Evolutionary conservation across 805 yeast species (phyloP).

Genomic region (Myxozyma neglecta): DNA sequence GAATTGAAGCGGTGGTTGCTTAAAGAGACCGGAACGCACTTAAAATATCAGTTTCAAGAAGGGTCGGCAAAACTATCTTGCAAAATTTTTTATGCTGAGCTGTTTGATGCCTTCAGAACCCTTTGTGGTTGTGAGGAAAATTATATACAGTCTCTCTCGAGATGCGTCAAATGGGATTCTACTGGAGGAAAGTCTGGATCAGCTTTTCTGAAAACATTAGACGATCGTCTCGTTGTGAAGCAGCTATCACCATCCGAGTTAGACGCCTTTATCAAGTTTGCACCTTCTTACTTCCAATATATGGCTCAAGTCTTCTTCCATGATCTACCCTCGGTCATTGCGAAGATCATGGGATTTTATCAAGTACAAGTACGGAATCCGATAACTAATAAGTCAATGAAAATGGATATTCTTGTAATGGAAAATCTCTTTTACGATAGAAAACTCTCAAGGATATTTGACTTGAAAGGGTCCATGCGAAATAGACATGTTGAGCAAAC

Average conservation of each 20-base stretch:
- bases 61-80: constrained; percentile 82
- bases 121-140: constrained; percentile 75
- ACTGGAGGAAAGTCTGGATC: constrained; percentile 97
- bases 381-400: constrained; percentile 69
- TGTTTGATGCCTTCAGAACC: constrained; percentile 88
- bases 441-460: constrained; percentile 83
- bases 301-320: constrained; percentile 94
- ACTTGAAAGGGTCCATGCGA: constrained; percentile 96
- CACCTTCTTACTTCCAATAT: constrained; percentile 94
- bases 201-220: constrained; percentile 86
- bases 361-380: constrained; percentile 87
- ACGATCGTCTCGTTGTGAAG: constrained; percentile 84
- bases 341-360: constrained; percentile 92
- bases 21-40: constrained; percentile 81
- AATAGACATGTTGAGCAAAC: constrained; percentile 96
- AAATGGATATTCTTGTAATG: constrained; percentile 91
- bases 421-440: constrained; percentile 88
- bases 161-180: constrained; percentile 95
- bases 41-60: constrained; percentile 88
- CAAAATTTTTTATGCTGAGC: constrained; percentile 92
- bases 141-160: constrained; percentile 82
- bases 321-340: constrained; percentile 90
- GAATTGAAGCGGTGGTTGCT: constrained; percentile 67
- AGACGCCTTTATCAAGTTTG: constrained; percentile 91
- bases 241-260: constrained; percentile 84